Base-by-base conservation (phyloP, 2,329 filamentous ascomycete species). In the Colletotrichum tropicicola region DNA sequence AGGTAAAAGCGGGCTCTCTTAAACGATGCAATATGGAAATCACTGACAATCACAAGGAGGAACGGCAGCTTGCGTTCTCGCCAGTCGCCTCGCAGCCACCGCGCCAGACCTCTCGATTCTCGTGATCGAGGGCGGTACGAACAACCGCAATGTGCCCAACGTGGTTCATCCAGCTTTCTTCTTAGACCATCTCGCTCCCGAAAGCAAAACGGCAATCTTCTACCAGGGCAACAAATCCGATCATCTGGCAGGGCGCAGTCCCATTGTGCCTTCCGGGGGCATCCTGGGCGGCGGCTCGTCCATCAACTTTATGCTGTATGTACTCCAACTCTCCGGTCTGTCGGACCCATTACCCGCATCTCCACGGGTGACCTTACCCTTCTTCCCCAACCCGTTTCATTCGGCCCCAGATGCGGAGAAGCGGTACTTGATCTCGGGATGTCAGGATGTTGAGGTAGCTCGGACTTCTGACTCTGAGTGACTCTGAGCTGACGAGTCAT, bases 151-250 rank as follows among this genome's bases (percentile, higher is more conserved):
- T 67, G 76, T 82, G 45, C 80, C 82, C 1, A 79, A 77, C 13
- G 75, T 87, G 23, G 75, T 81, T 12, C 79, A 85, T 57, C 85
- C 86, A 1, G 85, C 80, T 1, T 74, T 85, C n/a, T 87, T 79
- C 66, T 73, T 85, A 21, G 74, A 75, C 44, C 65, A 91, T 92
- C 75, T 93, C 89, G 77, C 91, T 89, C 27, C 82, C 79, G 92
- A 92, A 89, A 83, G 92, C 70, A 93, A 82, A 83, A 81, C 80
- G 1, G 80, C 83, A 8, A 72, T 78, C 56, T 86, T 86, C 70
- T 86, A 85, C 73, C 78, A 84, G 66, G 78, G 78, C 3, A 82
- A 81, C 43, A 71, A 80, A 23, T 80, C 80, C 1, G 74, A 80
- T 21, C 73, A 83, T 39, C 76, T 87, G 5, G 80, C 77, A 44